These are phyloP conservation scores for Tolypocladium ophioglossoides DNA, from an alignment of 2,329 filamentous ascomycete species.

Conservation along the genomic window DNA sequence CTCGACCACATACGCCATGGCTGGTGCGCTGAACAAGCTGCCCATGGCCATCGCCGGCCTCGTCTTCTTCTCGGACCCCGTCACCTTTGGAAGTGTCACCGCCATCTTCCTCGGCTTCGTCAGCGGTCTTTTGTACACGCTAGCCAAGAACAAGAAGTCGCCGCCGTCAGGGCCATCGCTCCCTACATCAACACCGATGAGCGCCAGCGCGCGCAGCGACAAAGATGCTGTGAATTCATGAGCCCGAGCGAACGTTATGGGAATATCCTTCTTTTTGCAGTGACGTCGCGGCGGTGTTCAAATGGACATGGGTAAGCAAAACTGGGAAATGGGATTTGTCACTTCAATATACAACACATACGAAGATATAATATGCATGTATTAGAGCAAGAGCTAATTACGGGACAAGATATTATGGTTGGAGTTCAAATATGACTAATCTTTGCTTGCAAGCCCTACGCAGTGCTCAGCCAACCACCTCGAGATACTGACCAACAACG, in stretches of 20 bases:
- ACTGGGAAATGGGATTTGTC: background rate
- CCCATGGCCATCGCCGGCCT: constrained; percentile 88
- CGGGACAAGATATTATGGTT: background rate
- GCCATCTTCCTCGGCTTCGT: constrained; percentile 88
- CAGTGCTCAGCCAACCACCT: constrained; percentile 8
- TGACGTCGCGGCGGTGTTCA: background rate
- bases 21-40: constrained; percentile 94
- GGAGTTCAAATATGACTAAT: background rate
- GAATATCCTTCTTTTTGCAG: background rate
- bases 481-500: constrained; percentile 22
- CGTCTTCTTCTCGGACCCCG: constrained; percentile 88
- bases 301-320: background rate
- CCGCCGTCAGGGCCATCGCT: constrained; percentile 62
- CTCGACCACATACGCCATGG: constrained; percentile 98
- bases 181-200: constrained; percentile 61
- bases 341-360: background rate
- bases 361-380: background rate
- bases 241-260: background rate
- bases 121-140: constrained; percentile 80
- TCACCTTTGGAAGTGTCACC: constrained; percentile 83
- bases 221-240: constrained; percentile 60
- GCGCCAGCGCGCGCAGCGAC: constrained; percentile 80
- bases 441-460: background rate
- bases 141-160: constrained; percentile 31
- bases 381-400: background rate